Evolutionary conservation across 352 stramenopile species (phyloP).

Genomic region (Pythium biforme): DNA sequence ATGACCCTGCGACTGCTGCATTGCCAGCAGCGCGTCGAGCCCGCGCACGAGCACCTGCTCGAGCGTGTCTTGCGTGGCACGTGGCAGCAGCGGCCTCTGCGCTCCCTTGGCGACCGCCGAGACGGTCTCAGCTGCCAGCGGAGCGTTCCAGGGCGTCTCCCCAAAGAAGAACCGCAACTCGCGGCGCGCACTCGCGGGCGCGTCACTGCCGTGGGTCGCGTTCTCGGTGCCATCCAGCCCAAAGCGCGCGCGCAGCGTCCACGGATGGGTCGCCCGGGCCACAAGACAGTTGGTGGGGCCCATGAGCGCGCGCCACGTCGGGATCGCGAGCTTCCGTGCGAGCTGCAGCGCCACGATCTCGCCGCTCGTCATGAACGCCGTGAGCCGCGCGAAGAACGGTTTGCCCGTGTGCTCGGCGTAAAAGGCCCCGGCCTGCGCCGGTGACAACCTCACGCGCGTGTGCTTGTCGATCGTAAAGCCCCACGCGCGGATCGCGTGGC

Average conservation of each 20-base stretch:
- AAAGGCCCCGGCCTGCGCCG: constrained; percentile 51
- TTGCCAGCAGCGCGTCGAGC: constrained; percentile 36
- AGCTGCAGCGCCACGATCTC: constrained; percentile 55
- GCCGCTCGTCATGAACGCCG: constrained; percentile 72
- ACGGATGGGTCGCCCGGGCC: constrained; percentile 46
- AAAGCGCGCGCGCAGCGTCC: constrained; percentile 70
- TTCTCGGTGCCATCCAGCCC: constrained; percentile 78
- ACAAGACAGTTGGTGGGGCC: constrained; percentile 70
- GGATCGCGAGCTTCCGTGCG: constrained; percentile 47
- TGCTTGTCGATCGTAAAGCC: constrained; percentile 53
- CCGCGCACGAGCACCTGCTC: constrained; percentile 42
- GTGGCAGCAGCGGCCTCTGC: too few species aligned
- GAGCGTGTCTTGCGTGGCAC: too few species aligned
- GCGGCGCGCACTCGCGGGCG: constrained; percentile 43
- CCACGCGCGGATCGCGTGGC: constrained; percentile 36
- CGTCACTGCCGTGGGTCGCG: constrained; percentile 82
- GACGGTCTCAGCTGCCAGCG: neutral
- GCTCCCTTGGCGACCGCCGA: neutral
- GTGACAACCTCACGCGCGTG: constrained; percentile 35
- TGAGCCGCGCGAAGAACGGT: constrained; percentile 51
- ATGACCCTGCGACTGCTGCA: neutral
- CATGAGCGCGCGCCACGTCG: constrained; percentile 68
- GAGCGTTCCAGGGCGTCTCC: constrained; percentile 4
- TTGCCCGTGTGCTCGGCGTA: constrained; percentile 68
- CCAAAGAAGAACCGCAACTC: constrained; percentile 85